Conservation (phyloP, 202 grass and related monocot species). For the Schoenoplectus tabernaemontani region DNA sequence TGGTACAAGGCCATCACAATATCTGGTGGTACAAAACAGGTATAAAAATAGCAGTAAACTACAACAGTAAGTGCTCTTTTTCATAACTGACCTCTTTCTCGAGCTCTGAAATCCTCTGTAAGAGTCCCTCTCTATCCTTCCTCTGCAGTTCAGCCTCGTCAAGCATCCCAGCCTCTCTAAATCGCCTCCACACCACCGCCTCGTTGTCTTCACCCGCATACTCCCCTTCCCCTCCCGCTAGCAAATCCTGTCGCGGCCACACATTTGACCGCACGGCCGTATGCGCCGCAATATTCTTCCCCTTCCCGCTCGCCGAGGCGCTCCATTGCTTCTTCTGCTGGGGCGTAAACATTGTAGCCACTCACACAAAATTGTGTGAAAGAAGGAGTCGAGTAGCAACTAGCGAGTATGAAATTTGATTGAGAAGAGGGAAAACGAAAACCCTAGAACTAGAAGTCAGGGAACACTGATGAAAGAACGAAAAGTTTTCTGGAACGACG, state of each 20-base stretch:
- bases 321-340: conserved; percentile 27
- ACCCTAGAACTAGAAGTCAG: conserved; percentile 13
- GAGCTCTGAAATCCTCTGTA: conserved; percentile 27
- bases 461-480: neutral
- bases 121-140: conserved; percentile 33
- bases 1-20: neutral
- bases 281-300: neutral
- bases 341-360: conserved; percentile 30
- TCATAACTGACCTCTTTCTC: conserved; percentile 28
- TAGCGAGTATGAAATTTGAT: neutral
- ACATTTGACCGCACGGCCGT: neutral
- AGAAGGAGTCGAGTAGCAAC: too few species aligned
- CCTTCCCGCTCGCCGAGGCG: conserved; percentile 14
- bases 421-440: conserved; percentile 8
- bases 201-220: conserved; percentile 7
- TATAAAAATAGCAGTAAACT: neutral
- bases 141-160: conserved; percentile 34
- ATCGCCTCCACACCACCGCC: conserved; percentile 32
- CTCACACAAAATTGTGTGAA: neutral
- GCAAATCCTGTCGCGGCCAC: conserved; percentile 25
- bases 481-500: neutral
- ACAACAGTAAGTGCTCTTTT: neutral
- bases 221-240: neutral
- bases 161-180: conserved; percentile 35
- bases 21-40: neutral